Base-by-base conservation (phyloP, 2,329 filamentous ascomycete species). In the Fusarium globosum region DNA sequence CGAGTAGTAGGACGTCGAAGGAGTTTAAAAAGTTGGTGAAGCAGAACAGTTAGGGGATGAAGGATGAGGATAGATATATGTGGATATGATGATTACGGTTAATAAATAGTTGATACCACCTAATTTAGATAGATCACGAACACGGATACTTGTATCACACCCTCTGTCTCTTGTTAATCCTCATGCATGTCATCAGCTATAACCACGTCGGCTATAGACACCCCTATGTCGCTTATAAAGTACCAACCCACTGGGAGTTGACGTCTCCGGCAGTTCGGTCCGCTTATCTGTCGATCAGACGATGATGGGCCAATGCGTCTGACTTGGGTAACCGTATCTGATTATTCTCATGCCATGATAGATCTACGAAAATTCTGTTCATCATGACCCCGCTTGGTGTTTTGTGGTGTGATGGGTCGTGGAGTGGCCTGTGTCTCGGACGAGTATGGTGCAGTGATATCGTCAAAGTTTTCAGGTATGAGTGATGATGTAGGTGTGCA, bases 1-100 rank as follows among this genome's bases (percentile, higher is more conserved):
- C 74, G 18, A 74, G 71, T n/a, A 41, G 71, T 20, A 52, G 66
- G 11, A 61, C 59, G 28, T 72, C 68, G 2, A 61, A 48, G 36
- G 63, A 69, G 48, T 51, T 67, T 36, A 68, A 70, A 61, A 72
- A 60, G 60, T n/a, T 74, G 42, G 46, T 73, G 42, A 73, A 59
- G 49, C 36, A 48, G 38, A 15, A 58, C 3, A 69, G 33, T 20
- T 72, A 35, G 56, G 15, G 13, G 26, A 30, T 38, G 38, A 16
- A 28, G 18, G 35, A 42, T 36, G 16, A 36, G 49, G 49, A 20
- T 21, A 13, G 39, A 48, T 51, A 38, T 42, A 61, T 36, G 65
- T 45, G 60, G 69, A 73, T 59, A 63, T 52, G 65, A 73, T 52
- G 56, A 71, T 58, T 43, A 73, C 42, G 69, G 61, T 62, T 42